phyloP scores from a whole-genome alignment of 2,329 filamentous ascomycete genomes.

The Penicillium sp. region DNA sequence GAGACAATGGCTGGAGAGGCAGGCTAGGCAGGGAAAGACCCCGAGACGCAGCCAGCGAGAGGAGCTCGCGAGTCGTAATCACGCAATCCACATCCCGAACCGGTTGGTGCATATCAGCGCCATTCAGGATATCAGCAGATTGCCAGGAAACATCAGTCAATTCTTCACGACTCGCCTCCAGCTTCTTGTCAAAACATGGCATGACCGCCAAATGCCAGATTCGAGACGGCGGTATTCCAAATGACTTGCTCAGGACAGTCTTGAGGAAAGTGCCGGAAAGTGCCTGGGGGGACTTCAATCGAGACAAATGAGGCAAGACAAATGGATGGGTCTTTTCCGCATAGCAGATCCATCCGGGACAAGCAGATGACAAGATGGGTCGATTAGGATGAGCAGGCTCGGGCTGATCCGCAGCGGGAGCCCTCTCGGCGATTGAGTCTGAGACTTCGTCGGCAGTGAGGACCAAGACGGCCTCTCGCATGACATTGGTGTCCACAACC shows the following conservation, averaged over 20 bases:
- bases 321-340: constrained; percentile 97
- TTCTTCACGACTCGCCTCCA: constrained; percentile 92
- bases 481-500: constrained; percentile 85
- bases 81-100: constrained; percentile 95
- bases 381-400: constrained; percentile 37
- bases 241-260: constrained; percentile 72
- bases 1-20: constrained; percentile 58
- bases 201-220: constrained; percentile 97
- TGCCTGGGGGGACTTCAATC: constrained; percentile 91
- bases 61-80: constrained; percentile 91
- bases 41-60: constrained; percentile 83
- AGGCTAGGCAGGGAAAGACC: constrained; percentile 74
- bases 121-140: constrained; percentile 24
- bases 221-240: constrained; percentile 71
- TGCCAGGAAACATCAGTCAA: constrained; percentile 79
- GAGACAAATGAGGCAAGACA: constrained; percentile 85
- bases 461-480: constrained; percentile 81
- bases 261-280: constrained; percentile 88
- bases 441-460: constrained; percentile 73
- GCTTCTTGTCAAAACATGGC: constrained; percentile 99
- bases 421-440: constrained; percentile 32
- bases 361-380: constrained; percentile 75
- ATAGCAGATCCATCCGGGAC: constrained; percentile 98
- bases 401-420: background rate
- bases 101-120: constrained; percentile 44